Evolutionary conservation across 1,139 yeast species (phyloP).

Genomic region (Yamadazyma diddensiae): DNA sequence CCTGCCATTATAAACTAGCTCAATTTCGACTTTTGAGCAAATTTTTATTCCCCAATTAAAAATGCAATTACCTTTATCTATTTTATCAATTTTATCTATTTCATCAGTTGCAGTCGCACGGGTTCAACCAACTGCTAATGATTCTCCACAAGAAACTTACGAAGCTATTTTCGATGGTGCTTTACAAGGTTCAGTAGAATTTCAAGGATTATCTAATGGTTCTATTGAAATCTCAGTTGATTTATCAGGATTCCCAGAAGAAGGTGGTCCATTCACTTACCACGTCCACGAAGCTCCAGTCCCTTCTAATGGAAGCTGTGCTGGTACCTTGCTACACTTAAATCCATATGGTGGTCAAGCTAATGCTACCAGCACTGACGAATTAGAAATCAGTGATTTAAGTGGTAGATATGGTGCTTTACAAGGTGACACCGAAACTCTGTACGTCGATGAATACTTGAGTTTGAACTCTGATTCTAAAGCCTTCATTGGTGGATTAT

Average conservation of each 20-base stretch:
- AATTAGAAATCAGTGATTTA: slow-evolving; percentile 39
- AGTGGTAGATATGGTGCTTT: slow-evolving; percentile 41
- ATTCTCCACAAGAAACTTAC: slow-evolving; percentile 18
- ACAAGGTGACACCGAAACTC: slow-evolving; percentile 21
- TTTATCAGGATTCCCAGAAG: slow-evolving; percentile 30
- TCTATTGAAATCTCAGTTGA: slow-evolving; percentile 31
- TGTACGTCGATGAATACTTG: slow-evolving; percentile 35
- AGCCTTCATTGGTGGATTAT: slow-evolving; percentile 37
- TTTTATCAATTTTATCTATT: slow-evolving; percentile 15
- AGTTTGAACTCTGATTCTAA: slow-evolving; percentile 34
- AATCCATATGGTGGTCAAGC: slow-evolving; percentile 38
- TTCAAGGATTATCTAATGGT: slow-evolving; percentile 31
- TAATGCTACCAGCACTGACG: slow-evolving; percentile 24
- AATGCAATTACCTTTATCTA: slow-evolving; percentile 6
- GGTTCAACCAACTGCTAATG: slow-evolving; percentile 19
- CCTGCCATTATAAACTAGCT: background rate
- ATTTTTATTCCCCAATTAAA: background rate
- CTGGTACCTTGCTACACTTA: slow-evolving; percentile 36
- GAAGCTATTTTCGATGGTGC: slow-evolving; percentile 15
- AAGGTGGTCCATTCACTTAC: slow-evolving; percentile 43
- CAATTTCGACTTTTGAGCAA: background rate
- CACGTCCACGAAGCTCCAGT: slow-evolving; percentile 40
- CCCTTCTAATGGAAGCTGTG: slow-evolving; percentile 39
- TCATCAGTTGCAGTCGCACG: slow-evolving; percentile 14
- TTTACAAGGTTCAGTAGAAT: slow-evolving; percentile 30